phyloP scores from a whole-genome alignment of 2,329 filamentous ascomycete genomes.

The Canariomyces notabilis region DNA sequence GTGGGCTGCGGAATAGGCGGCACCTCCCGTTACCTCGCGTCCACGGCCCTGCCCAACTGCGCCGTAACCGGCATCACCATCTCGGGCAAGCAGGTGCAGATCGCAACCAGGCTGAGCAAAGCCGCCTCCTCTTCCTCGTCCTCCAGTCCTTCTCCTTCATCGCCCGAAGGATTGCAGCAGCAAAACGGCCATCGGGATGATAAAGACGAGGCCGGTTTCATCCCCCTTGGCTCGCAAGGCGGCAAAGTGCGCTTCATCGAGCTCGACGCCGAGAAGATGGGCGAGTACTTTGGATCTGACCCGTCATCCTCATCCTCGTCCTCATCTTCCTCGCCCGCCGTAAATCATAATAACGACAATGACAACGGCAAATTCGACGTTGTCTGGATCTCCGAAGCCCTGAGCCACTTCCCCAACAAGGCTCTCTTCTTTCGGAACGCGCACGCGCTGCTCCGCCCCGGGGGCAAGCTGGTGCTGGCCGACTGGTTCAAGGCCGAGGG shows the following conservation, averaged over 20 bases:
- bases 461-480: constrained; percentile 51
- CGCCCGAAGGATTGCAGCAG: neutral
- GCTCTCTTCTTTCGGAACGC: constrained; percentile 53
- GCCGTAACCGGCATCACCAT: constrained; percentile 57
- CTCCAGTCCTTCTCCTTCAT: neutral
- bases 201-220: constrained; percentile 32
- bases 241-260: constrained; percentile 52
- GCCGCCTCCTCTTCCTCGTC: constrained; percentile 6
- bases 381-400: constrained; percentile 59
- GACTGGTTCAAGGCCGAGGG: constrained; percentile 57
- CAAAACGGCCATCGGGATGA: constrained; percentile 4
- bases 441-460: constrained; percentile 40
- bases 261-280: constrained; percentile 58
- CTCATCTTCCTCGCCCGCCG: neutral
- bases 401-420: constrained; percentile 57
- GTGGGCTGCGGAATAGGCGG: constrained; percentile 59
- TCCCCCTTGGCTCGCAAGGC: constrained; percentile 32
- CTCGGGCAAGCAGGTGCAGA: constrained; percentile 53
- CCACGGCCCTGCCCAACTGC: constrained; percentile 41
- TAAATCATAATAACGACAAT: too few relatives aligned
- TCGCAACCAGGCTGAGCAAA: constrained; percentile 48
- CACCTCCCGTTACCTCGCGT: constrained; percentile 52
- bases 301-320: too few relatives aligned
- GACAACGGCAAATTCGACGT: constrained; percentile 43
- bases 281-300: constrained; percentile 47